A percentile compares a stretch with the other conserved stretches of the same genome.
phyloP scores from a whole-genome alignment of 176 grass and related monocot species.

The Oryza coarctata region DNA sequence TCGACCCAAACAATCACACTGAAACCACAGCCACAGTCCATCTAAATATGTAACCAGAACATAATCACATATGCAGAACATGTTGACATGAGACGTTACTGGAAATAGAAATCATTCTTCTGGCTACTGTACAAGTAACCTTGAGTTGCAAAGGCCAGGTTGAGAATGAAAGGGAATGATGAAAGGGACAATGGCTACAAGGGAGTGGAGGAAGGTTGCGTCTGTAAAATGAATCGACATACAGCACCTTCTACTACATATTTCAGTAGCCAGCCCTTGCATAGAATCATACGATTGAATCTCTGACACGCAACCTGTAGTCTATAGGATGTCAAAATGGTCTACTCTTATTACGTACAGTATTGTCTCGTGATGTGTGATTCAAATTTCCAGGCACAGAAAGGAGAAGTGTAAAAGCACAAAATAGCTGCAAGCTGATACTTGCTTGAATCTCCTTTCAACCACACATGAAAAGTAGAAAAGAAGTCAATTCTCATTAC shows the following conservation, averaged over 20 bases:
- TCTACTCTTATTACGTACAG: not conserved
- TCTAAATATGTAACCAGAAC: not conserved
- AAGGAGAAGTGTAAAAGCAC: not conserved
- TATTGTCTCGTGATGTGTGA: not conserved
- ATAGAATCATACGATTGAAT: not conserved
- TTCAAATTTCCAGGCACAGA: not conserved
- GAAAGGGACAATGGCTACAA: too few relatives aligned
- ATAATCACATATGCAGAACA: not conserved
- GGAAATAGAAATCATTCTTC: not conserved
- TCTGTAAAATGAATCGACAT: not conserved
- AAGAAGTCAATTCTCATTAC: not conserved
- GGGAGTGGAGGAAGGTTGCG: not conserved
- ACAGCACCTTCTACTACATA: not conserved
- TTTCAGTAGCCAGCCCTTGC: not conserved
- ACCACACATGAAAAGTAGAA: not conserved
- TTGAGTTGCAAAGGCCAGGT: too few relatives aligned
- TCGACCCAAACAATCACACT: not conserved
- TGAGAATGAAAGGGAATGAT: too few relatives aligned
- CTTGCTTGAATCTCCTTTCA: not conserved
- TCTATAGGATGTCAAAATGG: not conserved
- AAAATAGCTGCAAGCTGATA: not conserved
- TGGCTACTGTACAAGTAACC: not conserved
- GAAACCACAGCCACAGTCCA: not conserved
- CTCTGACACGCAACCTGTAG: not conserved
- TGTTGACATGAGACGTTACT: not conserved